These are phyloP conservation scores for Diutina pseudorugosa DNA, from an alignment of 1,139 yeast genomes.

Conservation along the genomic window DNA sequence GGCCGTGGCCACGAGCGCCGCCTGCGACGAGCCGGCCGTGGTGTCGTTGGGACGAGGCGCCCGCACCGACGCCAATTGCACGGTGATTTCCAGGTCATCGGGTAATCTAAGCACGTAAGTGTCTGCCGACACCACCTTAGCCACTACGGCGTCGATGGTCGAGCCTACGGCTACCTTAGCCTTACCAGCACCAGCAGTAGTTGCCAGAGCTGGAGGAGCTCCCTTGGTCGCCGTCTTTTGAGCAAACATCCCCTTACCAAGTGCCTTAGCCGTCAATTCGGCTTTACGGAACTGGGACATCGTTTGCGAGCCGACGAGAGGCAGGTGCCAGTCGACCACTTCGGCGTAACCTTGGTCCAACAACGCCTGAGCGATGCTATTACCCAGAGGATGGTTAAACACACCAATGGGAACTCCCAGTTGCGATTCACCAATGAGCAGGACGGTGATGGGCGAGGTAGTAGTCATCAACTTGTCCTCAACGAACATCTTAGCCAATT, in stretches of 20 bases:
- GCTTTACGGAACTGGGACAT: constrained; percentile 55
- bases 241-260: constrained; percentile 55
- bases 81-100: constrained; percentile 40
- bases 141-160: constrained; percentile 39
- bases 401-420: constrained; percentile 52
- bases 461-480: constrained; percentile 59
- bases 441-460: constrained; percentile 36
- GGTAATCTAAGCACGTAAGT: constrained; percentile 43
- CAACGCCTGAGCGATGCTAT: constrained; percentile 53
- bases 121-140: constrained; percentile 58
- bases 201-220: constrained; percentile 10
- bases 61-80: constrained; percentile 63
- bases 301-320: constrained; percentile 50
- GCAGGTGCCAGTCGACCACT: constrained; percentile 75
- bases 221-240: constrained; percentile 16
- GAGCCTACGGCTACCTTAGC: constrained; percentile 21
- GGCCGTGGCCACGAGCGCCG: constrained; percentile 49
- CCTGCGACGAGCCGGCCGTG: constrained; percentile 25
- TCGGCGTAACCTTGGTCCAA: constrained; percentile 62
- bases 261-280: constrained; percentile 54
- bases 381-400: constrained; percentile 61
- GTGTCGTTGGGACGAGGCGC: constrained; percentile 59
- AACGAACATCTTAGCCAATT: constrained; percentile 54
- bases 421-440: constrained; percentile 49
- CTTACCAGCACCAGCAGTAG: constrained; percentile 7